phyloP scores from a whole-genome alignment of 2,329 filamentous ascomycete genomes.

The Diatrype stigma region DNA sequence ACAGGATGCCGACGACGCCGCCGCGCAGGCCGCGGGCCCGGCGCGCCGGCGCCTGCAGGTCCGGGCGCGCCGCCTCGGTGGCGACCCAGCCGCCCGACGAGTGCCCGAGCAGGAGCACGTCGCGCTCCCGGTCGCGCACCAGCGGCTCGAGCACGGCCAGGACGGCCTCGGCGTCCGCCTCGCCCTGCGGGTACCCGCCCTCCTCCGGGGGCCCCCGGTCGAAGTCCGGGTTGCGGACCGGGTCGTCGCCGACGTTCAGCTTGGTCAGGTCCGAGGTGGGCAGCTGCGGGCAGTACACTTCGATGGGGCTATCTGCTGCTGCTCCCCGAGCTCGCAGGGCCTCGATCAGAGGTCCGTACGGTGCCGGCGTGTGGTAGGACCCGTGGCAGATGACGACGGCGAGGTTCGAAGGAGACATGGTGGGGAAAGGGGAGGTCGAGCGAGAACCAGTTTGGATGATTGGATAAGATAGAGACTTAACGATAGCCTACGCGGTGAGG shows the following conservation, averaged over 20 bases:
- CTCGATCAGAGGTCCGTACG: constrained; percentile 23
- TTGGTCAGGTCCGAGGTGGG: constrained; percentile 25
- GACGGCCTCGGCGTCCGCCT: constrained; percentile 9
- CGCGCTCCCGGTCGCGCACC: constrained; percentile 17
- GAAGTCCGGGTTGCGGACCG: constrained; percentile 16
- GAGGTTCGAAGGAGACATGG: constrained; percentile 4
- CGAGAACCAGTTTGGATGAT: too few species aligned
- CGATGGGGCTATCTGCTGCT: too few species aligned
- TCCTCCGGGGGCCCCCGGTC: constrained; percentile 18
- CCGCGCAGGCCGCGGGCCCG: constrained; percentile 12
- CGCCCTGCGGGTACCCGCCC: constrained; percentile 25
- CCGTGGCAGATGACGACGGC: constrained; percentile 21
- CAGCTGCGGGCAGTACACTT: constrained; percentile 30
- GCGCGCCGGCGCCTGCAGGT: constrained; percentile 21
- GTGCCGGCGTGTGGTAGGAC: constrained; percentile 26
- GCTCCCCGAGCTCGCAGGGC: constrained; percentile 15
- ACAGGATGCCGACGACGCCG: constrained; percentile 26
- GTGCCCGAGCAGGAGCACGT: constrained; percentile 26
- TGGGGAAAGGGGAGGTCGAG: not conserved
- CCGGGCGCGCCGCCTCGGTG: constrained; percentile 24
- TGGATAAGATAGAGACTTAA: too few species aligned
- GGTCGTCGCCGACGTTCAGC: constrained; percentile 18
- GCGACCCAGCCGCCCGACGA: constrained; percentile 31
- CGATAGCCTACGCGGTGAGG: too few species aligned
- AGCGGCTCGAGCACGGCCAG: constrained; percentile 6